Conservation (phyloP, 1,284 basidiomycete genomes). For the Moesziomyces aphidis region DNA sequence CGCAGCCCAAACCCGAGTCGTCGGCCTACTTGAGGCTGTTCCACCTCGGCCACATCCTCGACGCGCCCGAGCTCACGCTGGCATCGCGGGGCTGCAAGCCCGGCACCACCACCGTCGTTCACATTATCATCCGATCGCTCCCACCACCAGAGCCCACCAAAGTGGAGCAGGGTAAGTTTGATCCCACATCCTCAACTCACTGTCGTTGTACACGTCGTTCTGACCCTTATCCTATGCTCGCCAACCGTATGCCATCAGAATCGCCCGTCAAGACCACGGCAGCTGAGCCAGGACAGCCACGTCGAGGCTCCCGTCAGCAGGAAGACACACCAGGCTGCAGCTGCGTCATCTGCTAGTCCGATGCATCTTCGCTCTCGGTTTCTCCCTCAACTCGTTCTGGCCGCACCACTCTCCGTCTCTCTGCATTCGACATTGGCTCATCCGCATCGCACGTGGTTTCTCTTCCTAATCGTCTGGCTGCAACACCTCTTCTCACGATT, state of each 20-base stretch:
- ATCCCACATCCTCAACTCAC: not conserved
- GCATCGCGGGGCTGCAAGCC: slow-evolving; percentile 35
- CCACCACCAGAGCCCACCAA: slow-evolving; percentile 35
- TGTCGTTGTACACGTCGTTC: no score
- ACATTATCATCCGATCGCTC: slow-evolving; percentile 28
- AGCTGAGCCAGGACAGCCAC: not conserved
- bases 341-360: slow-evolving; percentile 37
- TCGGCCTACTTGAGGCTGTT: slow-evolving; percentile 27
- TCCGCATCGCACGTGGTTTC: no score
- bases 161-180: slow-evolving; percentile 16
- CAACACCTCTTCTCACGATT: no score
- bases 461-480: no score
- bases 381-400: no score
- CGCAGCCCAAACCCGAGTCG: slow-evolving; percentile 37
- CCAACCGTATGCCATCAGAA: not conserved
- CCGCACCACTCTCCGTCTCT: no score
- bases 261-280: slow-evolving; percentile 11
- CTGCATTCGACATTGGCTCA: no score
- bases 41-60: slow-evolving; percentile 45
- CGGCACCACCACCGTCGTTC: slow-evolving; percentile 35
- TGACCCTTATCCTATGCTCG: not conserved
- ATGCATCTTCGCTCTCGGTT: not conserved
- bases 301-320: slow-evolving; percentile 4
- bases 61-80: slow-evolving; percentile 23
- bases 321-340: slow-evolving; percentile 34